phyloP scores from a whole-genome alignment of 306 rosid genomes.

The Arachis hypogaea region DNA sequence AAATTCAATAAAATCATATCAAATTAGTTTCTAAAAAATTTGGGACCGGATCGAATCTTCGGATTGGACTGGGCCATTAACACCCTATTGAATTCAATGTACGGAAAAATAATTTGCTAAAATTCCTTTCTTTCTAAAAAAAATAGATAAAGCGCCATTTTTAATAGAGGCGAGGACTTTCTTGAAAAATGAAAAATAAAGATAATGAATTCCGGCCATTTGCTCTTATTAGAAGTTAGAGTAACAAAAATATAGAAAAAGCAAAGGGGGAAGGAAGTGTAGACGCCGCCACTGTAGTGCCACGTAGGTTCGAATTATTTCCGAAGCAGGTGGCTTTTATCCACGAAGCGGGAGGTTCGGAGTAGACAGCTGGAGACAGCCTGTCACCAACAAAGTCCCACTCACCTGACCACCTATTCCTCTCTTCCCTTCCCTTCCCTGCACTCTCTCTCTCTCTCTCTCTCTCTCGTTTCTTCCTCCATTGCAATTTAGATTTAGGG shows the following conservation, averaged over 20 bases:
- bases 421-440: conserved; percentile 46
- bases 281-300: conserved; percentile 64
- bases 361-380: conserved; percentile 95
- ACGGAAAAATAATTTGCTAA: too few relatives aligned
- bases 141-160: too few relatives aligned
- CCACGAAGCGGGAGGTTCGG: conserved; percentile 67
- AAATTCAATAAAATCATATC: too few relatives aligned
- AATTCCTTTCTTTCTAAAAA: too few relatives aligned
- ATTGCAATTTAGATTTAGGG: neutral
- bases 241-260: neutral
- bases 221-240: neutral
- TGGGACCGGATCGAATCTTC: too few relatives aligned
- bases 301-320: conserved; percentile 62
- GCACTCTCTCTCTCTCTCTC: conserved; percentile 18
- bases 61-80: too few relatives aligned
- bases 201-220: too few relatives aligned
- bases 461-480: conserved; percentile 5
- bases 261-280: neutral
- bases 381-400: conserved; percentile 99
- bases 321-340: conserved; percentile 50
- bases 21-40: too few relatives aligned
- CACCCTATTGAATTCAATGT: too few relatives aligned
- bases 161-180: too few relatives aligned
- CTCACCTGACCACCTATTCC: conserved; percentile 61
- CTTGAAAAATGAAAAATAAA: too few relatives aligned